These are phyloP conservation scores for Blastocystis sp. DNA, from an alignment of 352 stramenopile species.

Conservation along the genomic window DNA sequence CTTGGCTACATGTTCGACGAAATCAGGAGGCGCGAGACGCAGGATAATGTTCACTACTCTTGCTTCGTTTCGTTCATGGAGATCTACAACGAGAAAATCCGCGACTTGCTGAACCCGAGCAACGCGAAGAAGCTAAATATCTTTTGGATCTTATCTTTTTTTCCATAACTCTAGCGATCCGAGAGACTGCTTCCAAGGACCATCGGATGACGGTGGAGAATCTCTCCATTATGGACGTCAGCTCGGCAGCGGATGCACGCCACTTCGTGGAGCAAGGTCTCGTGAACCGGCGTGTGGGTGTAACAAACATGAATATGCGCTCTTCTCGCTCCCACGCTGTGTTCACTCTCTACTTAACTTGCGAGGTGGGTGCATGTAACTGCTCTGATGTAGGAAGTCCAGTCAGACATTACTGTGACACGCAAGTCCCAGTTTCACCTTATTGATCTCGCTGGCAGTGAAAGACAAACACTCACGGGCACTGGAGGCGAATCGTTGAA, in stretches of 20 bases:
- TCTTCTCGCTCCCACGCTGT: constrained; percentile 41
- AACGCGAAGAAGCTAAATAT: constrained; percentile 48
- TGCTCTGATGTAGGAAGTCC: constrained; percentile 11
- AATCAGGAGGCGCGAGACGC: not conserved
- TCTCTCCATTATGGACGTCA: not conserved
- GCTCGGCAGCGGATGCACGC: not conserved
- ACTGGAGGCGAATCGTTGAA: constrained; percentile 58
- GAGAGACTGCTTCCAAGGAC: not conserved
- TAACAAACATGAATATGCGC: constrained; percentile 54
- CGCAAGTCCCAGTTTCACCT: constrained; percentile 61
- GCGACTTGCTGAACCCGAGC: constrained; percentile 72
- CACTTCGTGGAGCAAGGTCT: not conserved
- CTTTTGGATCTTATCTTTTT: not conserved
- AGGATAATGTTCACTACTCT: constrained; percentile 64
- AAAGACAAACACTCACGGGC: constrained; percentile 43
- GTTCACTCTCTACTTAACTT: constrained; percentile 37
- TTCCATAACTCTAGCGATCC: constrained; percentile 20
- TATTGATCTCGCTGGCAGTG: constrained; percentile 62
- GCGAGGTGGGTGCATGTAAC: not conserved
- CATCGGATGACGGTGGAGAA: constrained; percentile 18
- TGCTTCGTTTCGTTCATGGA: constrained; percentile 78
- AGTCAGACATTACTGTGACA: constrained; percentile 17
- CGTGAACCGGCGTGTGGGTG: constrained; percentile 28
- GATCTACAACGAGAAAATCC: constrained; percentile 89
- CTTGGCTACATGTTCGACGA: constrained; percentile 28